These are phyloP conservation scores for Aspergillus pseudonomiae DNA, from an alignment of 2,329 filamentous ascomycete species.

Conservation along the genomic window DNA sequence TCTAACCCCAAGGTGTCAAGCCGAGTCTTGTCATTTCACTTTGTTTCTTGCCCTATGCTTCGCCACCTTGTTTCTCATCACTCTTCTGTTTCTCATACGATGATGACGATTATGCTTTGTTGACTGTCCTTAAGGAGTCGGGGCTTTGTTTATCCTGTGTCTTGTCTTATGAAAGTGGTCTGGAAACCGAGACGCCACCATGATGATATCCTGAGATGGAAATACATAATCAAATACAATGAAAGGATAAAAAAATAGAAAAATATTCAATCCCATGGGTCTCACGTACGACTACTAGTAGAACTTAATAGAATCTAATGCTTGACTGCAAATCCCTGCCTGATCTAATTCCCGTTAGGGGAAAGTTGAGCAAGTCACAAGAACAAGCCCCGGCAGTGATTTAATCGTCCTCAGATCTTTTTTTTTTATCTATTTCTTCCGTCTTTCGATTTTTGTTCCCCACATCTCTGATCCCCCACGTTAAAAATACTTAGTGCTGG, in stretches of 20 bases:
- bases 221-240: background rate
- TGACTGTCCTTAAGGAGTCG: background rate
- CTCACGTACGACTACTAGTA: background rate
- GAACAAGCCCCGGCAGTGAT: background rate
- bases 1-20: slow-evolving; percentile 7
- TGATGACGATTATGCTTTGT: slow-evolving; percentile 5
- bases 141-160: background rate
- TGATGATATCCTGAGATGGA: background rate
- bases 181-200: background rate
- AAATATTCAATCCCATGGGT: background rate
- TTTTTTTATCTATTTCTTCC: background rate
- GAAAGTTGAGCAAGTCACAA: background rate
- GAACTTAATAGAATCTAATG: too few species aligned
- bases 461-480: background rate
- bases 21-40: background rate
- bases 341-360: background rate
- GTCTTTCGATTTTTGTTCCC: background rate
- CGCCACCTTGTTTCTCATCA: background rate
- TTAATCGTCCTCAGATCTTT: background rate
- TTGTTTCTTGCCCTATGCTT: background rate
- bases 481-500: background rate
- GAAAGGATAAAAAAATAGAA: background rate
- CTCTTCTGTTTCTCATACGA: background rate
- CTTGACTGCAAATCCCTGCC: too few species aligned
- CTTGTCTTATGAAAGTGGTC: background rate